Percentiles rank a stretch among this genome's conserved stretches.
Evolutionary conservation across 306 rosid species (phyloP).

Genomic region (Ammopiptanthus mongolicus): DNA sequence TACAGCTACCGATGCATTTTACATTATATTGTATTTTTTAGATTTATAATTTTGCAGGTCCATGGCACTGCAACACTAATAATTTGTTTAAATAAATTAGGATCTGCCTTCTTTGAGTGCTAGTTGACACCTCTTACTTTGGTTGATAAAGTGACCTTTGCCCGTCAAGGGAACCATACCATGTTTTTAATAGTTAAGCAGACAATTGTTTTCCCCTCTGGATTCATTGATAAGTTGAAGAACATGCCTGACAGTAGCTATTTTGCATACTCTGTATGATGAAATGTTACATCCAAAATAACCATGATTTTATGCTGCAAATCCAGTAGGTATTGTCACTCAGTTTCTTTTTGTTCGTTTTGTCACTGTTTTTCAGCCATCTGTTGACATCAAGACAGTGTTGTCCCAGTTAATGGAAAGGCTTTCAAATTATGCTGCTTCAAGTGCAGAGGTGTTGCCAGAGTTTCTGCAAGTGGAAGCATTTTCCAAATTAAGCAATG

Average conservation of each 20-base stretch:
- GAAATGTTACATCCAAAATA: constrained; percentile 11
- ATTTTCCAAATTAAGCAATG: constrained; percentile 88
- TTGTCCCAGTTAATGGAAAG: constrained; percentile 97
- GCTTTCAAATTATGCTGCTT: constrained; percentile 95
- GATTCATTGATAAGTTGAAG: constrained; percentile 1
- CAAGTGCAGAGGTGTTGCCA: constrained; percentile 91
- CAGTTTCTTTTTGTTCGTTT: background rate
- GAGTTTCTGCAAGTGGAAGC: constrained; percentile 99
- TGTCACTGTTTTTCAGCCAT: constrained; percentile 47
- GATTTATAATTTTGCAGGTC: background rate
- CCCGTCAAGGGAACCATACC: background rate
- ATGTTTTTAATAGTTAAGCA: constrained; percentile 15
- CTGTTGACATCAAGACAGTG: constrained; percentile 94
- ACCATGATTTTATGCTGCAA: constrained; percentile 18
- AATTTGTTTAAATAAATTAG: background rate
- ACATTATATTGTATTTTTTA: background rate
- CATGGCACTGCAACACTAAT: background rate
- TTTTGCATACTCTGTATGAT: background rate
- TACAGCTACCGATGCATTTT: background rate
- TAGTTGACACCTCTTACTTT: background rate
- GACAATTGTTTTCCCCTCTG: background rate
- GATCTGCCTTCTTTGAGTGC: constrained; percentile 6
- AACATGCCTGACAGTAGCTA: background rate
- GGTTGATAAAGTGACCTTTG: background rate
- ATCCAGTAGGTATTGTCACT: background rate